Evolutionary conservation across 306 rosid genomes (phyloP), one percentile per base, ranked within the genome.

Genomic region (Quercus variabilis): DNA sequence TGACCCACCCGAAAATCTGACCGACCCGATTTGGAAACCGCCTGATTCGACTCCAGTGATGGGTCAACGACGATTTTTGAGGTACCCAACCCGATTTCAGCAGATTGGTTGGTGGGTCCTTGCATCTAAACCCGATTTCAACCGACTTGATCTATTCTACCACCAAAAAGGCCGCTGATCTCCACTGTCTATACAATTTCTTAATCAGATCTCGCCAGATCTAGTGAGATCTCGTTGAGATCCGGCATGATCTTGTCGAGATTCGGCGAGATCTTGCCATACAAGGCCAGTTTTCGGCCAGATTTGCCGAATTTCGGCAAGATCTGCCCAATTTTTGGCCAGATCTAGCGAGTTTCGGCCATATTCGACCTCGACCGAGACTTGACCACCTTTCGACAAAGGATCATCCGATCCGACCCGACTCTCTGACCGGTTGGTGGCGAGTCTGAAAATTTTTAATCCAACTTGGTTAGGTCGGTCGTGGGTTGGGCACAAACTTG

Each of bases 361-460:
- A 2, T 0, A 38, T 38, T 0, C 2, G 0, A 38, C 11, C 46
- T 0, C 1, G 0, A 38, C 0, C 0, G 1, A 38, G 46, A 38
- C 46, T 0, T 0, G 3, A 38, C 0, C 11, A 7, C 46, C 46
- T 38, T 38, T 0, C 1, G 3, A 8, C 46, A 8, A 38, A 38
- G 10, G 0, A 38, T 1, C 1, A 0, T 7, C 2, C 1, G 0
- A 38, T 7, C 0, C 0, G 10, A 38, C 11, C 0, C 2, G 0
- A 38, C 2, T 38, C 11, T 38, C 1, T 38, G 0, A 7, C 0
- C 1, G 11, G 10, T 38, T 3, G 11, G 0, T 0, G 3, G 3
- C 3, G 0, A 2, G 46, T 6, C 1, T 38, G 10, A 7, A 38
- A 38, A 2, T 2, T 38, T 38, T 7, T 38, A 38, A 7, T 11